These are phyloP conservation scores for Backusella tuberculispora DNA, from an alignment of 192 early-diverging fungal species.

Conservation along the genomic window DNA sequence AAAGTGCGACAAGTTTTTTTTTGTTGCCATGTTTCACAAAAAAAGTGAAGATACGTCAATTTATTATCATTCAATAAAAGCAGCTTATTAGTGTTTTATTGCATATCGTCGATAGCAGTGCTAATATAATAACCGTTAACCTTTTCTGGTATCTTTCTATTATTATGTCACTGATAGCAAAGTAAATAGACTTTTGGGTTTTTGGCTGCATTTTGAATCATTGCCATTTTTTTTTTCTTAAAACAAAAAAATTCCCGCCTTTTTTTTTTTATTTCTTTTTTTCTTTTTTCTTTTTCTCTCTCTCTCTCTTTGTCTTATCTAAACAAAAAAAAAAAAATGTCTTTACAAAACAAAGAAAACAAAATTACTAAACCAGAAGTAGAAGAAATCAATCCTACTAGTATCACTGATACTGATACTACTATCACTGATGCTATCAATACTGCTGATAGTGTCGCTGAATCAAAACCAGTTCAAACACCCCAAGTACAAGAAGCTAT, in stretches of 20 bases:
- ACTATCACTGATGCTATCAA: neutral
- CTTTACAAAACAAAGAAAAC: neutral
- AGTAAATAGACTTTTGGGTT: neutral
- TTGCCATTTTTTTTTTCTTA: neutral
- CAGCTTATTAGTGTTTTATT: too few relatives aligned
- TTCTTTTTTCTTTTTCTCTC: neutral
- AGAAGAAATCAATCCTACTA: neutral
- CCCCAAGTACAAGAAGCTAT: neutral
- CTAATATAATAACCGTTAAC: too few relatives aligned
- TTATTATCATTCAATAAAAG: too few relatives aligned
- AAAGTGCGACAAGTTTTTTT: too few relatives aligned
- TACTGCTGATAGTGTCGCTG: neutral
- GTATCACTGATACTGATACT: neutral
- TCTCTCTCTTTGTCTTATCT: neutral
- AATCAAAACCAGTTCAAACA: neutral
- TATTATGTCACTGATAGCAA: neutral
- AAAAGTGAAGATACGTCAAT: too few relatives aligned
- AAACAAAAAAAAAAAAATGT: neutral
- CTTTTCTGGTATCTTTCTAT: too few relatives aligned
- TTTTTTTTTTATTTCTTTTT: neutral
- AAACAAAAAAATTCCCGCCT: neutral
- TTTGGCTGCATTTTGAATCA: constrained; percentile 10
- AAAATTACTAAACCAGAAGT: neutral
- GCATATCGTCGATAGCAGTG: too few relatives aligned
- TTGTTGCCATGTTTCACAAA: too few relatives aligned